Evolutionary conservation across 2,329 filamentous ascomycete species (phyloP).

Genomic region (Dothideomycetidae sp.): DNA sequence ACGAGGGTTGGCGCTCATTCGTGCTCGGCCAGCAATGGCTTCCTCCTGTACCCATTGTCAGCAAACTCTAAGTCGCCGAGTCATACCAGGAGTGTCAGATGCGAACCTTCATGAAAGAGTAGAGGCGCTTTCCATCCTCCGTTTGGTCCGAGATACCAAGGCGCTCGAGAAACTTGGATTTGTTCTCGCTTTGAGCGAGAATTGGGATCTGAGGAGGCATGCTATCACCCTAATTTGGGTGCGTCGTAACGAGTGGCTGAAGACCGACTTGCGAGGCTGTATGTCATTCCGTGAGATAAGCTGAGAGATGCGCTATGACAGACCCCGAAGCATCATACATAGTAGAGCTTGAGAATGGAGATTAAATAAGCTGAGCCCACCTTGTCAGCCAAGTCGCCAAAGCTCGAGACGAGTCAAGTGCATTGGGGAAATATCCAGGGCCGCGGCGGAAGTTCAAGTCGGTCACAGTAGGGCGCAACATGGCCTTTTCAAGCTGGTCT

Average conservation of each 20-base stretch:
- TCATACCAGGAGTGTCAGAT: no score
- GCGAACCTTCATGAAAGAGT: slow-evolving; percentile 32
- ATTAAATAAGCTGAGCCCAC: no score
- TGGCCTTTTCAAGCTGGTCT: neutral
- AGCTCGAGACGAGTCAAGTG: neutral
- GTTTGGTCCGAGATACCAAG: slow-evolving; percentile 28
- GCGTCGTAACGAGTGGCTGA: neutral
- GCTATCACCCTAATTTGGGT: neutral
- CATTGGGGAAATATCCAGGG: neutral
- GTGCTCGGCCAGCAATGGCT: slow-evolving; percentile 28
- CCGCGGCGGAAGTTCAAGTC: neutral
- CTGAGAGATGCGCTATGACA: neutral
- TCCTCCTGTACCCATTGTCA: slow-evolving; percentile 31
- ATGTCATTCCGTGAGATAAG: neutral
- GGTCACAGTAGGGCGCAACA: neutral
- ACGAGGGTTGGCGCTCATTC: slow-evolving; percentile 26
- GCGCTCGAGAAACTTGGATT: slow-evolving; percentile 29
- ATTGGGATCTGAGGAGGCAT: slow-evolving; percentile 17
- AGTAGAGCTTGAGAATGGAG: neutral
- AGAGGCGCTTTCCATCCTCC: slow-evolving; percentile 23
- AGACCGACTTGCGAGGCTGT: neutral
- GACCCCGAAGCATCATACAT: neutral
- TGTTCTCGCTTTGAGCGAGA: slow-evolving; percentile 32
- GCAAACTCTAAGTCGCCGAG: no score
- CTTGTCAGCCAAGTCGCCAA: neutral